phyloP scores from a whole-genome alignment of 1,139 yeast genomes.

The Taiozyma sp. region DNA sequence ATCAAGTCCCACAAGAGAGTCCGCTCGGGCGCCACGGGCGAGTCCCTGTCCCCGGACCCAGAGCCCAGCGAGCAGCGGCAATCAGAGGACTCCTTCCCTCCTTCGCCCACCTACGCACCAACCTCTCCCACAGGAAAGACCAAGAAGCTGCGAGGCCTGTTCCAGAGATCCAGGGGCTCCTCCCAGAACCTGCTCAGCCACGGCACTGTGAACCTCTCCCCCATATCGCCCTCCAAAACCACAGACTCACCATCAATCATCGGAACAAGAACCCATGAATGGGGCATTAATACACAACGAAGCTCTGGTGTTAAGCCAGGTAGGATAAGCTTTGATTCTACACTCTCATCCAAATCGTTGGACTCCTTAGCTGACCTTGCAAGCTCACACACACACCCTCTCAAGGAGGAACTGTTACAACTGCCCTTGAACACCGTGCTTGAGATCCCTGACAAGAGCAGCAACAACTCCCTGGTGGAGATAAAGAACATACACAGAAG shows the following conservation, averaged over 20 bases:
- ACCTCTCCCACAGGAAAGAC: conserved; percentile 12
- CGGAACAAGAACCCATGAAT: conserved; percentile 36
- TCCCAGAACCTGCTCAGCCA: conserved; percentile 21
- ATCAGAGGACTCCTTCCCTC: neutral
- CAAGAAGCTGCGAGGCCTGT: conserved; percentile 20
- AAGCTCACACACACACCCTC: neutral
- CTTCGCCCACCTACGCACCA: conserved; percentile 5
- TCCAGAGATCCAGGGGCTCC: conserved; percentile 17
- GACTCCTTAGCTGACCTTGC: neutral
- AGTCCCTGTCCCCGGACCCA: neutral
- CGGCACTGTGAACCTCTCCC: conserved; percentile 12
- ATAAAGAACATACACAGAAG: conserved; percentile 19
- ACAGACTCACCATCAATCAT: conserved; percentile 29
- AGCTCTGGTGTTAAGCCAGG: neutral
- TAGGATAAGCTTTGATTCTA: conserved; percentile 6
- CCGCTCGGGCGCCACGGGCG: neutral
- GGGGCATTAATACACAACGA: conserved; percentile 26
- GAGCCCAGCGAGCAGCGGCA: neutral
- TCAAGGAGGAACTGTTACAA: conserved; percentile 4
- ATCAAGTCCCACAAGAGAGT: neutral
- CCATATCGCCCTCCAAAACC: conserved; percentile 16
- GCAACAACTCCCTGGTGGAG: neutral
- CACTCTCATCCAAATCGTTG: conserved; percentile 6
- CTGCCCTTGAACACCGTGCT: conserved; percentile 17
- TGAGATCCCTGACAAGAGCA: conserved; percentile 14